Evolutionary conservation across 768 basidiomycete species (phyloP).

Genomic region (Phanerochaete sordida): DNA sequence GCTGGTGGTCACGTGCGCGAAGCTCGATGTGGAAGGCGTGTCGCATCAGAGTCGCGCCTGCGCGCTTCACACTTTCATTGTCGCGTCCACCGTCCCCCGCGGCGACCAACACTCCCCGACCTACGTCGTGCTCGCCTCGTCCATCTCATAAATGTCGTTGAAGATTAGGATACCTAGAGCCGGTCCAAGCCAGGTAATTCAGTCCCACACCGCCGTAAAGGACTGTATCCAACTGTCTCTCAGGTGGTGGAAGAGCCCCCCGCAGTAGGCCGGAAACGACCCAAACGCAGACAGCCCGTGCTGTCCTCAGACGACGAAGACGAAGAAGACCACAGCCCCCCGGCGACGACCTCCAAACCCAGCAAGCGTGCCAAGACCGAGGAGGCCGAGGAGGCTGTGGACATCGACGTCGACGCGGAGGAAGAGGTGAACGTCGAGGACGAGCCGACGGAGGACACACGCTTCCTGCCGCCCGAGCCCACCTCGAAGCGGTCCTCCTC

Average conservation of each 20-base stretch:
- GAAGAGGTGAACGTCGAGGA: conserved; percentile 24
- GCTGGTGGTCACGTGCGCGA: conserved; percentile 10
- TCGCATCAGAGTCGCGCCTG: neutral
- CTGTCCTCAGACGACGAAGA: conserved; percentile 26
- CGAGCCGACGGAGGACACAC: conserved; percentile 22
- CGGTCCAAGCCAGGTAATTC: neutral
- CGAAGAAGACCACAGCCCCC: conserved; percentile 12
- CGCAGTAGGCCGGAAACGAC: conserved; percentile 4
- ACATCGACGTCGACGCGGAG: conserved; percentile 20
- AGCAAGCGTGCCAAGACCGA: conserved; percentile 19
- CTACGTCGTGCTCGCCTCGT: too few species aligned
- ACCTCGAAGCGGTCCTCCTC: conserved; percentile 3
- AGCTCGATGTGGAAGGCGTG: neutral
- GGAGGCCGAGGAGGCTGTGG: conserved; percentile 24
- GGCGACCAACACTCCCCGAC: neutral
- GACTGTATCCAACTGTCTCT: neutral
- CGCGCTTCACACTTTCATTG: neutral
- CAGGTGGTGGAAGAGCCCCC: neutral
- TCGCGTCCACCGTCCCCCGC: neutral
- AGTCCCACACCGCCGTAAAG: neutral
- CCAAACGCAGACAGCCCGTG: conserved; percentile 21
- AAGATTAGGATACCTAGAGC: conserved; percentile 20
- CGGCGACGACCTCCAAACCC: conserved; percentile 12
- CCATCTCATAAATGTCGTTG: conserved; percentile 14
- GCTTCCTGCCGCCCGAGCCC: conserved; percentile 16